Evolutionary conservation across 2,329 filamentous ascomycete species (phyloP).

Genomic region (Colletotrichum endophyticum): DNA sequence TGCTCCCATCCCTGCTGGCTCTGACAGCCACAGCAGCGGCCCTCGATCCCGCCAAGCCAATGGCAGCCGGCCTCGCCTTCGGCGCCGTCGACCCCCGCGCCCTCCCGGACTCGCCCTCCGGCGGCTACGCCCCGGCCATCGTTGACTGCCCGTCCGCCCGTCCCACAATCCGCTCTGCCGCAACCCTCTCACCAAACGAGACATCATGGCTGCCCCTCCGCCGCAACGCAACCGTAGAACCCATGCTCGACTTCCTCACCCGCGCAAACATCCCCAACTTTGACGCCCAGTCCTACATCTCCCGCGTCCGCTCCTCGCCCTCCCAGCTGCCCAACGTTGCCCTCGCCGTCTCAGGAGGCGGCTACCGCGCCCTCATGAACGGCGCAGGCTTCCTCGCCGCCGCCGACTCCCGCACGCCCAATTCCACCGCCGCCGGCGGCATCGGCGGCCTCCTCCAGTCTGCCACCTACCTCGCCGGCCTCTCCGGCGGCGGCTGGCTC

Average conservation of each 20-base stretch:
- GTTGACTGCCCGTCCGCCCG: conserved; percentile 73
- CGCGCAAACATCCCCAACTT: conserved; percentile 79
- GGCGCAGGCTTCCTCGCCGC: conserved; percentile 81
- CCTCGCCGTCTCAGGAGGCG: conserved; percentile 82
- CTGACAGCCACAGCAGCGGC: conserved; percentile 31
- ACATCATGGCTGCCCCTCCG: conserved; percentile 74
- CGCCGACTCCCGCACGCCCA: conserved; percentile 75
- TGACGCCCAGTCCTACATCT: conserved; percentile 76
- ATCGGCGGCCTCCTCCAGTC: conserved; percentile 83
- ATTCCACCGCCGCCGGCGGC: conserved; percentile 66
- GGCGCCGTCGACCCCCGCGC: conserved; percentile 29
- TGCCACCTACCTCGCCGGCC: conserved; percentile 78
- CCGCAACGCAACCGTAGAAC: conserved; percentile 73
- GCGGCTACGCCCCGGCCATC: conserved; percentile 73
- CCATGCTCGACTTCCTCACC: conserved; percentile 76
- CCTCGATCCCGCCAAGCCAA: conserved; percentile 17
- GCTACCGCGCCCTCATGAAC: conserved; percentile 85
- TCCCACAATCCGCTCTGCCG: conserved; percentile 71
- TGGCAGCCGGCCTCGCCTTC: conserved; percentile 8
- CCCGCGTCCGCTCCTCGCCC: conserved; percentile 68
- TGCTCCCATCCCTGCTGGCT: conserved; percentile 6
- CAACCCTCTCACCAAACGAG: conserved; percentile 70
- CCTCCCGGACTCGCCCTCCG: conserved; percentile 41
- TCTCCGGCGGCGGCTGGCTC: conserved; percentile 86
- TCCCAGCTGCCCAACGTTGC: conserved; percentile 65